These are phyloP conservation scores for Saccharomyces paradoxus DNA, from an alignment of 805 yeast genomes.

Conservation along the genomic window DNA sequence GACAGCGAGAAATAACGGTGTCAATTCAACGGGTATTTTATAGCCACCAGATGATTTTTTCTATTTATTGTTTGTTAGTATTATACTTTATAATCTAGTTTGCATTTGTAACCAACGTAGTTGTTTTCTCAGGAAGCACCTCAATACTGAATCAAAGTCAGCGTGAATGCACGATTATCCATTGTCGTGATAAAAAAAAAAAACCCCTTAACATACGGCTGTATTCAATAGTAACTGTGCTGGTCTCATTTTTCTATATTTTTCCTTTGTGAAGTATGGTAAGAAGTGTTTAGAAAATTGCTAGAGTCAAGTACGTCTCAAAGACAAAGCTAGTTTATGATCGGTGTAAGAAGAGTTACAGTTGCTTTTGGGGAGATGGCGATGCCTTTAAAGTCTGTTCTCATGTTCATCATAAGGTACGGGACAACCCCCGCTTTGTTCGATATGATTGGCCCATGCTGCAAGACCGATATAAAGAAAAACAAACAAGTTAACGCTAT, in stretches of 20 bases:
- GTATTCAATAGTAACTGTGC: conserved; percentile 39
- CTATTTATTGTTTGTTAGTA: conserved; percentile 12
- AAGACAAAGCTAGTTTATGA: not conserved
- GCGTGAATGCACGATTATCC: not conserved
- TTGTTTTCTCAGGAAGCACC: not conserved
- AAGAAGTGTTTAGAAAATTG: not conserved
- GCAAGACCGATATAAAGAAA: not conserved
- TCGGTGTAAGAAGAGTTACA: not conserved
- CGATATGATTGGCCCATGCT: not conserved
- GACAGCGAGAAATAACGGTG: conserved; percentile 51
- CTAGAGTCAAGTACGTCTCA: not conserved
- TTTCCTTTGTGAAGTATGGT: not conserved
- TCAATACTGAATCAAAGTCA: not conserved
- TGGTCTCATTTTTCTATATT: conserved; percentile 37
- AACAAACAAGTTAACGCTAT: not conserved
- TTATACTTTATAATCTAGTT: not conserved
- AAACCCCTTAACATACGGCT: conserved; percentile 34
- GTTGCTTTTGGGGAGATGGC: not conserved
- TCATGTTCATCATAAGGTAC: not conserved
- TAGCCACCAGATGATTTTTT: conserved; percentile 31
- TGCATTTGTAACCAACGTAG: not conserved
- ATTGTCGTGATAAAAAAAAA: not conserved
- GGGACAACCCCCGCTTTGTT: not conserved
- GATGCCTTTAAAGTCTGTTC: not conserved
- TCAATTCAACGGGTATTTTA: conserved; percentile 46